Conservation (phyloP, 2,329 filamentous ascomycete species). For the Claviceps arundinis region DNA sequence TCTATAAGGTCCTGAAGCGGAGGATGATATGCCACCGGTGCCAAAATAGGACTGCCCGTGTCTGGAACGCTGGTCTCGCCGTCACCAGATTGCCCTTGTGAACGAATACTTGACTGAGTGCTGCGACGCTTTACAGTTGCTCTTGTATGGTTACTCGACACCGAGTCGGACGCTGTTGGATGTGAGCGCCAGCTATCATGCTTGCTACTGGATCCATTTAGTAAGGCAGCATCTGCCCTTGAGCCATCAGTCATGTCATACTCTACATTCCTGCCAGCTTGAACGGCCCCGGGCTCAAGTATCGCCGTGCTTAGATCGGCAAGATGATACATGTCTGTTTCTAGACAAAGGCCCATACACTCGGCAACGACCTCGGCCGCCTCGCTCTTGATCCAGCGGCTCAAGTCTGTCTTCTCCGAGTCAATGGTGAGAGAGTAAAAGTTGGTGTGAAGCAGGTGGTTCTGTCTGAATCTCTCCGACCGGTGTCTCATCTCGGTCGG, state of each 20-base stretch:
- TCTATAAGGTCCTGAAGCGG: conserved; percentile 48
- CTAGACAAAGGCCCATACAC: conserved; percentile 54
- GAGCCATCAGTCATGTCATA: conserved; percentile 20
- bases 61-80: conserved; percentile 21
- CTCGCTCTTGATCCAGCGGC: conserved; percentile 68
- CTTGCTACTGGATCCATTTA: conserved; percentile 24
- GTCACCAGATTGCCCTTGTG: conserved; percentile 32
- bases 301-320: conserved; percentile 9
- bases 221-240: conserved; percentile 24
- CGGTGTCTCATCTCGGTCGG: conserved; percentile 63
- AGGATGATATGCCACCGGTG: conserved; percentile 35
- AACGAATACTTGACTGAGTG: conserved; percentile 40
- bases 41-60: conserved; percentile 50
- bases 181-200: conserved; percentile 39
- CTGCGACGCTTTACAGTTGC: conserved; percentile 23
- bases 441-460: conserved; percentile 69
- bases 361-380: conserved; percentile 68
- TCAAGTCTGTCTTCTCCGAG: conserved; percentile 62
- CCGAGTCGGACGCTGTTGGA: conserved; percentile 34
- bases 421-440: conserved; percentile 71
- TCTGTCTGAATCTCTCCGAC: conserved; percentile 60
- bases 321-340: conserved; percentile 15
- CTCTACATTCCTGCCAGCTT: conserved; percentile 10
- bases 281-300: conserved; percentile 10
- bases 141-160: conserved; percentile 24